Evolutionary conservation across 768 basidiomycete species (phyloP).

Genomic region (Naematelia aurantialba): DNA sequence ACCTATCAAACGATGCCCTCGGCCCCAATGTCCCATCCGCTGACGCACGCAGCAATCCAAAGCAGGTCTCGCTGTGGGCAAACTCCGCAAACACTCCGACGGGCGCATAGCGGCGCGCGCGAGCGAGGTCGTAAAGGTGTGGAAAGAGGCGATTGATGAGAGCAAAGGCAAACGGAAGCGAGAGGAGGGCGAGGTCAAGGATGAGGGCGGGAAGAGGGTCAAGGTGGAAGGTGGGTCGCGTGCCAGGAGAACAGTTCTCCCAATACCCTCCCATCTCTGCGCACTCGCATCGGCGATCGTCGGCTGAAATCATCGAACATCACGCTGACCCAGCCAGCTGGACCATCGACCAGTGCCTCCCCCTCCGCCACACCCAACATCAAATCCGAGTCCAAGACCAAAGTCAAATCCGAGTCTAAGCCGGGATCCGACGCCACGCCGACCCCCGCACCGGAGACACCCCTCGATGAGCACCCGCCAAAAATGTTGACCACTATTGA

Average conservation of each 20-base stretch:
- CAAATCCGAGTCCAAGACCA: conserved; percentile 11
- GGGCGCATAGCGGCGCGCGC: conserved; percentile 31
- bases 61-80: conserved; percentile 46
- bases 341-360: conserved; percentile 15
- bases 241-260: background rate
- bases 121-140: conserved; percentile 44
- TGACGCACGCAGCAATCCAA: conserved; percentile 40
- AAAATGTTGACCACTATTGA: conserved; percentile 38
- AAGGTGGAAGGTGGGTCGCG: conserved; percentile 39
- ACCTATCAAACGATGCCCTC: no score
- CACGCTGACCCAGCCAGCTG: conserved; percentile 20
- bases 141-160: conserved; percentile 47
- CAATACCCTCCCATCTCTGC: background rate
- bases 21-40: no score
- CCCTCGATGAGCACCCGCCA: conserved; percentile 1
- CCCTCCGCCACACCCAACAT: conserved; percentile 15
- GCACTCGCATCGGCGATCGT: background rate
- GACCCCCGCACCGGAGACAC: background rate
- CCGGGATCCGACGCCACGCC: background rate
- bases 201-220: conserved; percentile 27
- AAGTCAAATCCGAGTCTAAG: conserved; percentile 9
- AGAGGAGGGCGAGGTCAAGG: conserved; percentile 40
- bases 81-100: conserved; percentile 34
- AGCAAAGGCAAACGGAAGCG: conserved; percentile 47
- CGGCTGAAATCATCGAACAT: background rate